Evolutionary conservation across 2,329 filamentous ascomycete species (phyloP).

Genomic region (Cladosporium sp.): DNA sequence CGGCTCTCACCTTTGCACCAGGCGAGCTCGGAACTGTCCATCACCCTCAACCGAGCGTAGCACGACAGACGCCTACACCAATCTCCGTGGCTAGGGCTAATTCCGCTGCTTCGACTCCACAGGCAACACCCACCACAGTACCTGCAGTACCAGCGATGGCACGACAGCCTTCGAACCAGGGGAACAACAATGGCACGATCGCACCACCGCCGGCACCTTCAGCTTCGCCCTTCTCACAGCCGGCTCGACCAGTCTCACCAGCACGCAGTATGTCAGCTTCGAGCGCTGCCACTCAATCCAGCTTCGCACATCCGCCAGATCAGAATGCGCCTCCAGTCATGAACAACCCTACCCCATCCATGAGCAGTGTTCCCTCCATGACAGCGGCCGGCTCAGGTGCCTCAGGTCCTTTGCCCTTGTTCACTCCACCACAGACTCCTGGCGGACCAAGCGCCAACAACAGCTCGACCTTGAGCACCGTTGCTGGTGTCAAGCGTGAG

Average conservation of each 20-base stretch:
- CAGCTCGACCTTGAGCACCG: slow-evolving; percentile 1
- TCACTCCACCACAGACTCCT: slow-evolving; percentile 88
- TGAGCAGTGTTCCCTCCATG: slow-evolving; percentile 31
- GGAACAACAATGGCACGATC: slow-evolving; percentile 6
- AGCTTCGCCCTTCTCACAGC: slow-evolving; percentile 48
- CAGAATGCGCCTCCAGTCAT: slow-evolving; percentile 34
- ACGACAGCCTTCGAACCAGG: slow-evolving; percentile 49
- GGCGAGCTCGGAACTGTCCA: slow-evolving; percentile 84
- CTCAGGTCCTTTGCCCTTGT: slow-evolving; percentile 59
- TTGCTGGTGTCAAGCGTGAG: slow-evolving; percentile 29
- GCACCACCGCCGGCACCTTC: slow-evolving; percentile 41
- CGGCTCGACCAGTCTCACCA: slow-evolving; percentile 66
- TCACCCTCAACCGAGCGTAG: slow-evolving; percentile 51
- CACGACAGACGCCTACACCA: slow-evolving; percentile 35
- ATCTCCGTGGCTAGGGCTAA: slow-evolving; percentile 36
- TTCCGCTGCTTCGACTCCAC: slow-evolving; percentile 39
- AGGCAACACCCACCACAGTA: slow-evolving; percentile 27
- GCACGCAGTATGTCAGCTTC: slow-evolving; percentile 82
- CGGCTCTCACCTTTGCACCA: slow-evolving; percentile 74
- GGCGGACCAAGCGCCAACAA: slow-evolving; percentile 27
- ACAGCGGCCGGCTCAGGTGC: slow-evolving; percentile 34
- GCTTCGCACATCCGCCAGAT: slow-evolving; percentile 41
- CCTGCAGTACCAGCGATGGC: slow-evolving; percentile 63
- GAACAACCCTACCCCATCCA: slow-evolving; percentile 32
- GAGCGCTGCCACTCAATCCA: slow-evolving; percentile 51